Base-by-base conservation (phyloP, 306 rosid species). In the Argentina anserina region DNA sequence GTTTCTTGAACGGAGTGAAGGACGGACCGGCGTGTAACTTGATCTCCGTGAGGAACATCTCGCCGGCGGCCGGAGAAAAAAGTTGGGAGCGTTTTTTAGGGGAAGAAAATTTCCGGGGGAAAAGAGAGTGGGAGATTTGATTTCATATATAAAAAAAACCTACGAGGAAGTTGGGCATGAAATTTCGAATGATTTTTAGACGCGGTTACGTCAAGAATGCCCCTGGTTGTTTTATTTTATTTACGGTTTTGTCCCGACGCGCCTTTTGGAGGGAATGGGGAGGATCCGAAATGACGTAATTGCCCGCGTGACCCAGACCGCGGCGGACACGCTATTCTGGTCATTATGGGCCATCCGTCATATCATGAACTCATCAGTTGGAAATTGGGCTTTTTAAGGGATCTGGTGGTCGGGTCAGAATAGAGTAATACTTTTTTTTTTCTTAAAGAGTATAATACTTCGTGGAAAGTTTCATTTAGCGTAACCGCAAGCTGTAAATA, bases 21-120 rank as follows among this genome's bases (percentile, higher is more conserved):
- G 39, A 52, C 3, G 74, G 65, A 15, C 50, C 56, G 34, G 37
- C 40, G 64, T 60, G 34, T 56, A 11, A 10, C 3, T 23, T 34
- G 50, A 70, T 53, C 56, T 53, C 74, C 37, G 74, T 70, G 0
- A 25, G 65, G 6, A 13, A 53, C 75, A 70, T 70, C 23, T 58
- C 18, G n/a, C 12, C 15, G 9, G 11, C 18, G 26, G 61, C 33
- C 33, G 29, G 60, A 53, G 60, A 53, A 7, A 33, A 15, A 11
- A 1, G 15, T 25, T 12, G 4, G 5, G 28, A 45, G 39, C 4
- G 25, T 67, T 43, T 33, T 45, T 45, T 6, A 18, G 59, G 59
- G 17, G 12, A 47, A 13, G 3, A 6, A 4, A 3, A 20, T 53
- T 6, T 25, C 6, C 6, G 64, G 8, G 47, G 33, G 6, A 34